Evolutionary conservation across 306 rosid genomes (phyloP).

Genomic region (Fagus sylvatica): DNA sequence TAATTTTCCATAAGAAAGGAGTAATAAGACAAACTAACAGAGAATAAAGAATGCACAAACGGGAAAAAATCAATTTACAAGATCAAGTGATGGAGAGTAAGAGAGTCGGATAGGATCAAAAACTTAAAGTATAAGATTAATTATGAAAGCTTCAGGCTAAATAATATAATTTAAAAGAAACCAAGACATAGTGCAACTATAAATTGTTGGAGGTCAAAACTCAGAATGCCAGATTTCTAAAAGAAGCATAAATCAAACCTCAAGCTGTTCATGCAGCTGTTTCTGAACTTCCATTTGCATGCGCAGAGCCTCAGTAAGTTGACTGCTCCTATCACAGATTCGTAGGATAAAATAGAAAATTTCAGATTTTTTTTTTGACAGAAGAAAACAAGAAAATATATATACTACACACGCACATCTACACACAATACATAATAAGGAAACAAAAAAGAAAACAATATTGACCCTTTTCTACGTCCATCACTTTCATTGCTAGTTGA

Average conservation of each 20-base stretch:
- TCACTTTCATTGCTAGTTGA: conserved; percentile 25
- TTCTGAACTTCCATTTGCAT: conserved; percentile 54
- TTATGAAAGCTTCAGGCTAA: background rate
- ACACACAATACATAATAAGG: background rate
- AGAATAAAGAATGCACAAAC: background rate
- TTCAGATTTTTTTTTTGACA: background rate
- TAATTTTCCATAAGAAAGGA: too few relatives aligned
- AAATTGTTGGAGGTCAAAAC: too few relatives aligned
- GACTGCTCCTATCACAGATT: conserved; percentile 32
- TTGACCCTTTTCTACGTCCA: conserved; percentile 39
- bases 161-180: background rate
- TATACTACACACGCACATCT: background rate
- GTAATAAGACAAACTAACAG: too few relatives aligned
- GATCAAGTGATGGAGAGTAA: background rate
- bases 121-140: background rate
- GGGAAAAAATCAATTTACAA: background rate
- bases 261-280: conserved; percentile 50
- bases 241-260: conserved; percentile 20
- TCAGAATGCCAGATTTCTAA: background rate
- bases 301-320: conserved; percentile 44
- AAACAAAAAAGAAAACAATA: background rate
- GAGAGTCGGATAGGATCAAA: background rate
- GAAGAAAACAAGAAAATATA: background rate
- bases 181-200: background rate
- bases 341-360: background rate